Conservation (phyloP, 1,139 yeast genomes). For the Yamadazyma dendronema region DNA sequence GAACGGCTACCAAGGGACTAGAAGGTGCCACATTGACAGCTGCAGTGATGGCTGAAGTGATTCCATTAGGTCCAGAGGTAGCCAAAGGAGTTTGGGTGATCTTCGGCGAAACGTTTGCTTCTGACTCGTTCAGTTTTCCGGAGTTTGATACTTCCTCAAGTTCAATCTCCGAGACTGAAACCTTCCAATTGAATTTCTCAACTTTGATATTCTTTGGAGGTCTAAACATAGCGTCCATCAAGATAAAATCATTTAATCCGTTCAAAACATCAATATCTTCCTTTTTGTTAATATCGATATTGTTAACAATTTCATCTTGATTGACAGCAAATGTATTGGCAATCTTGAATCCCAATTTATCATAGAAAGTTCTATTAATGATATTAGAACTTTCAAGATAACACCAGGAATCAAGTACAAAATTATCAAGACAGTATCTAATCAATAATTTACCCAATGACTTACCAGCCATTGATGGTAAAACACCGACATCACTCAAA, state of each 20-base stretch:
- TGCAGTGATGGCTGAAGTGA: conserved; percentile 1
- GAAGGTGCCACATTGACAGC: not conserved
- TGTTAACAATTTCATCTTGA: conserved; percentile 19
- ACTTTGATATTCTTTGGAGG: conserved; percentile 17
- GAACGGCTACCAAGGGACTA: conserved; percentile 10
- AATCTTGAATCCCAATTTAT: conserved; percentile 47
- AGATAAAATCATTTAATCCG: conserved; percentile 14
- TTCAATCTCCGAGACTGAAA: conserved; percentile 7
- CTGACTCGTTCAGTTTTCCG: conserved; percentile 1
- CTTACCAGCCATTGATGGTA: conserved; percentile 41
- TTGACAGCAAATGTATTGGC: conserved; percentile 46
- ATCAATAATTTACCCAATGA: conserved; percentile 37
- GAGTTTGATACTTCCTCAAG: too few species aligned
- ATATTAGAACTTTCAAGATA: conserved; percentile 55
- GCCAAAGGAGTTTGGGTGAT: not conserved
- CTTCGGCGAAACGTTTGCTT: not conserved
- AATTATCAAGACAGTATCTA: conserved; percentile 27
- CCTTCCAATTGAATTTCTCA: conserved; percentile 11
- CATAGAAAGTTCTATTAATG: conserved; percentile 47
- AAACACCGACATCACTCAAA: conserved; percentile 38
- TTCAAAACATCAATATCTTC: conserved; percentile 12
- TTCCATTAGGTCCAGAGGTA: not conserved
- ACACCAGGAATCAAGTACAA: conserved; percentile 22
- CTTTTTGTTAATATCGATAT: conserved; percentile 14
- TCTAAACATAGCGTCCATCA: conserved; percentile 20